A percentile compares a stretch with the other conserved stretches of the same genome.
These are phyloP conservation scores for Leccinum boreale DNA, from an alignment of 768 basidiomycete species.

Conservation along the genomic window DNA sequence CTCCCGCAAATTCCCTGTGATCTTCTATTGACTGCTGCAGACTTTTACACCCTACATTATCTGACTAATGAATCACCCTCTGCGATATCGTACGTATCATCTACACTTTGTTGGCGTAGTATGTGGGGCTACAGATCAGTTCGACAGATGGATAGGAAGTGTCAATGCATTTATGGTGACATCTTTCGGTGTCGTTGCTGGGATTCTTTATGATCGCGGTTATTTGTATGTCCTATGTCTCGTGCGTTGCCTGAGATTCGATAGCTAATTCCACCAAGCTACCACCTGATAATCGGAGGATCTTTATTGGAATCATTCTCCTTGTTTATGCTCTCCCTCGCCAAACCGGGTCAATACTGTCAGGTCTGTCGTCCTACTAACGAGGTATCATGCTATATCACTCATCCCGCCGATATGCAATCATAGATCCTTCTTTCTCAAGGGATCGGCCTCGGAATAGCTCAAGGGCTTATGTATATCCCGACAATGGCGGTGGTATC, in stretches of 20 bases:
- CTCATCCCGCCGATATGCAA: not conserved
- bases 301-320: slow-evolving; percentile 40
- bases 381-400: not conserved
- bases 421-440: slow-evolving; percentile 47
- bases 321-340: slow-evolving; percentile 45
- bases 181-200: slow-evolving; percentile 38
- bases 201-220: slow-evolving; percentile 49
- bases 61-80: slow-evolving; percentile 33
- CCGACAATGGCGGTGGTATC: slow-evolving; percentile 42
- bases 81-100: slow-evolving; percentile 33
- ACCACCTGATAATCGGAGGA: slow-evolving; percentile 44
- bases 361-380: slow-evolving; percentile 30
- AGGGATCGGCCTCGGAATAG: slow-evolving; percentile 46
- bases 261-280: slow-evolving; percentile 27
- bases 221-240: slow-evolving; percentile 37
- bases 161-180: slow-evolving; percentile 41
- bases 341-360: slow-evolving; percentile 40
- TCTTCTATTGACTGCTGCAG: slow-evolving; percentile 16
- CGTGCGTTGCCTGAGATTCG: not conserved
- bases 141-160: slow-evolving; percentile 44
- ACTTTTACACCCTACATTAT: slow-evolving; percentile 37
- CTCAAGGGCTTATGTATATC: slow-evolving; percentile 44
- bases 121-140: not conserved
- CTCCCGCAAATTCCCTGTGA: not conserved
- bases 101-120: not conserved